Percentiles rank a stretch among this genome's conserved stretches.
Conservation (phyloP, 768 basidiomycete genomes). For the Rubroboletus satanas region DNA sequence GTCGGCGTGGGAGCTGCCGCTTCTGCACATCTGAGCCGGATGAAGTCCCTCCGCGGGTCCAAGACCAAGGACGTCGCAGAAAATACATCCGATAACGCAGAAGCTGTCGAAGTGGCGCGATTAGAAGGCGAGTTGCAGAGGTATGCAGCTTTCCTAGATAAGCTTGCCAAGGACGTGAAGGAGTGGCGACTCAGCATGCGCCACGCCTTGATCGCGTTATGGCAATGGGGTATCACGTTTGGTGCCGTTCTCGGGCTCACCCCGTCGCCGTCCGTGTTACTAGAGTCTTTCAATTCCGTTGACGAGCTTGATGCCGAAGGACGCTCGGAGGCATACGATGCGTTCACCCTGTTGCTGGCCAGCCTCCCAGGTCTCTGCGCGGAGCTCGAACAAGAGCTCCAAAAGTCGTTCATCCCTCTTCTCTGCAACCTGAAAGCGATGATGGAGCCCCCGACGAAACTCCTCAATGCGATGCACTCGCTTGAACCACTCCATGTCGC, state of each 20-base stretch:
- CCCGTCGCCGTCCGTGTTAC: conserved; percentile 29
- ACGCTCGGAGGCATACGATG: conserved; percentile 63
- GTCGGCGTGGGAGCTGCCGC: conserved; percentile 46
- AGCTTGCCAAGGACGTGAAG: conserved; percentile 57
- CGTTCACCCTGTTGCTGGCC: conserved; percentile 60
- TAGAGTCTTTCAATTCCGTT: conserved; percentile 4
- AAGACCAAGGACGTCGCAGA: conserved; percentile 31
- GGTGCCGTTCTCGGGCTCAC: conserved; percentile 63
- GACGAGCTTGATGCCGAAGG: conserved; percentile 23
- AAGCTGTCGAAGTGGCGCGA: conserved; percentile 48
- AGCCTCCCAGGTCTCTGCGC: conserved; percentile 50
- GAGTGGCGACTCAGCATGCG: conserved; percentile 59
- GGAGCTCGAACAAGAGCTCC: conserved; percentile 52
- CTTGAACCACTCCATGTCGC: conserved; percentile 71
- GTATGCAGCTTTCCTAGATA: conserved; percentile 55
- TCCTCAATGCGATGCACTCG: conserved; percentile 68
- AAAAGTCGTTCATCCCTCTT: conserved; percentile 51
- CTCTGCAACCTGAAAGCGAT: conserved; percentile 56
- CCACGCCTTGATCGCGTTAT: conserved; percentile 45
- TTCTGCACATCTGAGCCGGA: conserved; percentile 55
- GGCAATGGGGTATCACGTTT: conserved; percentile 63
- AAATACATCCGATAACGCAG: conserved; percentile 34
- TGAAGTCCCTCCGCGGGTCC: conserved; percentile 47
- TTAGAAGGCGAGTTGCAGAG: conserved; percentile 55
- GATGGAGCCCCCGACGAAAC: conserved; percentile 57